A percentile compares a stretch with the other conserved stretches of the same genome.
Evolutionary conservation across 371 early-diverging fungal species (phyloP).

Genomic region (Thermomucor indicae-seudaticae): DNA sequence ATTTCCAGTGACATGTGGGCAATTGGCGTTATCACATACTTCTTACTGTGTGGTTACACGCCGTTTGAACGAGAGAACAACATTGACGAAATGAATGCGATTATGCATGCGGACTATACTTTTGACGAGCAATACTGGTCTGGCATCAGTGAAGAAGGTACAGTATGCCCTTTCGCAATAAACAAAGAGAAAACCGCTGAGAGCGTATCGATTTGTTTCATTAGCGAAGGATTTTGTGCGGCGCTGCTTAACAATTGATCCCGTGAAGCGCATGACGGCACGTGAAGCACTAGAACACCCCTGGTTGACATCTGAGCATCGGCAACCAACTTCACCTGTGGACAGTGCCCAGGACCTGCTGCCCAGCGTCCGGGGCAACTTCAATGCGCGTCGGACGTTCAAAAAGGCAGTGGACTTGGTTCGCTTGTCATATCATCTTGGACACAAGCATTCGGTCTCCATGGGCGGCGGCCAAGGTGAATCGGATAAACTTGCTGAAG

Average conservation of each 20-base stretch:
- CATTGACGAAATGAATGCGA: constrained; percentile 63
- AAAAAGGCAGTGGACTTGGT: constrained; percentile 66
- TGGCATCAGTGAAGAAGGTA: constrained; percentile 38
- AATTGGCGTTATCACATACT: constrained; percentile 89
- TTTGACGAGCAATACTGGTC: constrained; percentile 84
- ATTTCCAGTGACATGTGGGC: constrained; percentile 96
- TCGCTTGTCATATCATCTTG: constrained; percentile 41
- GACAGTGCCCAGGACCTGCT: constrained; percentile 54
- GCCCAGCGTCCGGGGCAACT: constrained; percentile 75
- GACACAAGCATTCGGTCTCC: constrained; percentile 31
- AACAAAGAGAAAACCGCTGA: too few relatives aligned
- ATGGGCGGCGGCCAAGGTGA: constrained; percentile 11
- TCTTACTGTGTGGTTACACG: constrained; percentile 82
- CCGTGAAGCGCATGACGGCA: constrained; percentile 73
- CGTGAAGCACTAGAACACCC: constrained; percentile 69
- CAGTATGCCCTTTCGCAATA: not conserved
- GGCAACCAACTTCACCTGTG: constrained; percentile 23
- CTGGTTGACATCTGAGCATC: constrained; percentile 52
- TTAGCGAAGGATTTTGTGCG: constrained; percentile 83
- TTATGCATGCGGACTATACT: constrained; percentile 68
- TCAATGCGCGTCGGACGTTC: constrained; percentile 77
- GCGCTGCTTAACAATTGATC: constrained; percentile 70
- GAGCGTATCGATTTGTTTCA: too few relatives aligned
- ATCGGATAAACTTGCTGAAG: constrained; percentile 4
- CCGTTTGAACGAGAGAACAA: constrained; percentile 82